Percentiles rank a stretch among this genome's conserved stretches.
phyloP scores from a whole-genome alignment of 1,284 basidiomycete genomes.

The Volvariella surrecta region DNA sequence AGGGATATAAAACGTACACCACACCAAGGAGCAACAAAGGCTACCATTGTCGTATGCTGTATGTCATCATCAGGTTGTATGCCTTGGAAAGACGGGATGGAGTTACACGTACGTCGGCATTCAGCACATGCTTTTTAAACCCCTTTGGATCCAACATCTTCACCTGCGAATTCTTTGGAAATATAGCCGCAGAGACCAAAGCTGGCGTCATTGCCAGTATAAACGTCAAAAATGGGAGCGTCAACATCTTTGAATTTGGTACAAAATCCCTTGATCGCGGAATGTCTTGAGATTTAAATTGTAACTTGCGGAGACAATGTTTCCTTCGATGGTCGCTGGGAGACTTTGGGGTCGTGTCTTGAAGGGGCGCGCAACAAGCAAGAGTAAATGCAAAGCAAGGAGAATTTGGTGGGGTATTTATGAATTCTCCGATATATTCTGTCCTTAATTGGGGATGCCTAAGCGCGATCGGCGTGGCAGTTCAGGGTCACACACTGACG shows the following conservation, averaged over 20 bases:
- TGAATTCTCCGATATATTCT: not conserved
- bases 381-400: no score
- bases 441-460: no score
- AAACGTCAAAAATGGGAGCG: conserved; percentile 22
- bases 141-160: conserved; percentile 68
- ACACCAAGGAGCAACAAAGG: conserved; percentile 88
- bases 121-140: conserved; percentile 64
- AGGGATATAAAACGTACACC: conserved; percentile 44
- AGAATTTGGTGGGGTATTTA: not conserved
- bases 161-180: conserved; percentile 60
- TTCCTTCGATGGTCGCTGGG: no score
- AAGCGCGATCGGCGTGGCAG: no score
- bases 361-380: no score
- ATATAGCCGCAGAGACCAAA: conserved; percentile 64
- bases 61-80: conserved; percentile 1
- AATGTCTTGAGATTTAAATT: no score
- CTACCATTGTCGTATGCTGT: conserved; percentile 71
- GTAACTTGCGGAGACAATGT: no score
- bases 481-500: conserved; percentile 1
- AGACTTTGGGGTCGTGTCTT: no score
- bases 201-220: conserved; percentile 33
- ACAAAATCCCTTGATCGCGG: no score
- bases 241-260: conserved; percentile 5
- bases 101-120: conserved; percentile 58
- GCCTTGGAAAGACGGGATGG: not conserved